Evolutionary conservation across 805 yeast genomes (phyloP), one percentile per base, ranked within the genome.

Genomic region (Kodamaea jinghongensis): DNA sequence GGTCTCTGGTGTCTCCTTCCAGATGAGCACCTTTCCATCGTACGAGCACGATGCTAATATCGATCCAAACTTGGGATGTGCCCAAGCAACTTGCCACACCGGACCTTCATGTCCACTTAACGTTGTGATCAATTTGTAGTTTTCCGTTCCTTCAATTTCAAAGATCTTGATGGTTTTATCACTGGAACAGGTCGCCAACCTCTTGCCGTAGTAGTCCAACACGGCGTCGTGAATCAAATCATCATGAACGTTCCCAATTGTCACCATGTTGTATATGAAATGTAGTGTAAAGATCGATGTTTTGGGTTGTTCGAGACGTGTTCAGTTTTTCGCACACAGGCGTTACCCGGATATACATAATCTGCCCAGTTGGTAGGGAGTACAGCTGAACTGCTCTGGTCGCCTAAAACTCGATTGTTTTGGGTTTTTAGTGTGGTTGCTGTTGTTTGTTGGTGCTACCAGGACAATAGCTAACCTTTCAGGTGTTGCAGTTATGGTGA

Each of bases 71-170:
- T 91, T 91, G 23, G 99, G 99, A 60, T 93, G 99, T 2, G 98
- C 98, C 99, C 99, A 93, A 39, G 87, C 79, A 14, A 89, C 95
- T 67, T 91, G 96, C 99, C 99, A 93, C 34, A 93, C 97, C 9
- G 99, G 98, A 25, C 98, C 99, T 47, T 89, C 96, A 63, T 93
- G 99, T 28, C 95, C 97, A 35, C 78, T 73, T 47, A 93, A 70
- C 1, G 98, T 90, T 50, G 89, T 96, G 13, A 84, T 74, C 37
- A 89, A 71, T 57, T 76, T 83, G 62, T 88, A 91, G 54, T 72
- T 78, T 33, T 87, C 95, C 28, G 91, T 93, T 6, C 71, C 73
- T 36, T 86, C 91, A 31, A 91, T 81, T 50, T 90, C 96, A 62
- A 88, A 93, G 42, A 93, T 82, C 67, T 90, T 88, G 67, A 91